Base-by-base conservation (phyloP, 2,329 filamentous ascomycete species). In the Fusarium odoratissimum region DNA sequence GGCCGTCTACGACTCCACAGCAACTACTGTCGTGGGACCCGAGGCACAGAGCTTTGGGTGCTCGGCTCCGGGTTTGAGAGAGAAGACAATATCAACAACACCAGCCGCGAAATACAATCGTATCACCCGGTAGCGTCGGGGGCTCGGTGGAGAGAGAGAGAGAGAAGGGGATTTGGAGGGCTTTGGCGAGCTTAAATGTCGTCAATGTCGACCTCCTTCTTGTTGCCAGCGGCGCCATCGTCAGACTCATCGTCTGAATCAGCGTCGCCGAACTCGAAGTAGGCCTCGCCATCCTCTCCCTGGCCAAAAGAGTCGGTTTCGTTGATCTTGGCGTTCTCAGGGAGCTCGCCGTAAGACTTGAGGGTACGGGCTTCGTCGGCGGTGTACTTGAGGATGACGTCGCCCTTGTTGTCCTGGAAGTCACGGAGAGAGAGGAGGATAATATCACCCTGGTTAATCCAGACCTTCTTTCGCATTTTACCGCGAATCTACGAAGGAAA, bases 381-480 rank as follows among this genome's bases (percentile, higher is more conserved):
- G 64, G 91, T 93, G 90, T 98, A 97, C 88, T 98, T 98, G 82
- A 97, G 91, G 81, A 96, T 96, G 83, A 98, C 97, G 82, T 98
- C 95, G 83, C 95, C 95, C 87, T 97, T 97, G 86, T 95, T 93
- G 84, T 96, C 94, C 83, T 97, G 94, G 86, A 97, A 97, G 84
- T 97, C 95, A 78, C 94, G 93, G 70, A 97, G 91, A 40, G 92
- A 95, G 70, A 95, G 88, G 49, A 95, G 90, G 83, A 95, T 95
- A 82, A 97, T 97, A 83, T 97, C 94, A 81, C 95, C 95, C 87
- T 97, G 95, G 89, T 97, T 98, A 89, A 98, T 98, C 95, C 95
- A 98, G 84, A 98, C 96, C 90, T 99, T 99, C 90, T 99, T 99
- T 80, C 96, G 92, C 80, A 99, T 93, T 86, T 99, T 98, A 86